A percentile compares a stretch with the other conserved stretches of the same genome.
Evolutionary conservation across 805 yeast genomes (phyloP).

Genomic region (Cyberlindnera galapagoensis): DNA sequence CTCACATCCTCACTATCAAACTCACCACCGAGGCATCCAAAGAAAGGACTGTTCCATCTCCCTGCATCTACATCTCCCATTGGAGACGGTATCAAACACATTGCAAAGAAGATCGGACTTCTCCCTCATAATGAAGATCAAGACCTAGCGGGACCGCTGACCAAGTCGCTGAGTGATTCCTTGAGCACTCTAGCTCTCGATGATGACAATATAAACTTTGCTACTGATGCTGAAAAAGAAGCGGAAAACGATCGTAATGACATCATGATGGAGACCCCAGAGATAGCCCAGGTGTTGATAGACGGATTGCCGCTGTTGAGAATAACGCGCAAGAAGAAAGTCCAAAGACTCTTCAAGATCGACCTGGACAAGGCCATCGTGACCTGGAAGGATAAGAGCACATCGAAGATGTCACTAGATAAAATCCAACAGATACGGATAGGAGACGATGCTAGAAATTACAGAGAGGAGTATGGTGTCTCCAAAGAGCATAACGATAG

Average conservation of each 20-base stretch:
- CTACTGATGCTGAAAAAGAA: too few species aligned
- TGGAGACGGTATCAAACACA: constrained; percentile 6
- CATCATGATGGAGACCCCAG: constrained; percentile 21
- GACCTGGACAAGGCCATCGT: constrained; percentile 50
- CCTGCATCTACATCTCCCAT: constrained; percentile 9
- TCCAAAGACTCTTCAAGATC: constrained; percentile 49
- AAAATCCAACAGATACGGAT: constrained; percentile 55
- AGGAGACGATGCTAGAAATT: constrained; percentile 72
- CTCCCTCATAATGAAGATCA: constrained; percentile 15
- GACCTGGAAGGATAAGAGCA: constrained; percentile 48
- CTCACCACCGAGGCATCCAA: too few species aligned
- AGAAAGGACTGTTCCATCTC: too few species aligned
- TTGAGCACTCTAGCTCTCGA: too few species aligned
- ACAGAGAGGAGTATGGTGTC: constrained; percentile 77
- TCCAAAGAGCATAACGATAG: constrained; percentile 54
- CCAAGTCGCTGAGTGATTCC: constrained; percentile 3
- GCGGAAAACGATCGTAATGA: constrained; percentile 5
- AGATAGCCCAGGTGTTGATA: constrained; percentile 42
- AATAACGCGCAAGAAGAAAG: constrained; percentile 64
- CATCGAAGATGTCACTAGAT: constrained; percentile 41
- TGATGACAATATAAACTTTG: too few species aligned
- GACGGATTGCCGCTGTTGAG: constrained; percentile 60
- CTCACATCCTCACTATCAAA: too few species aligned
- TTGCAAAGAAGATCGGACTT: too few species aligned
- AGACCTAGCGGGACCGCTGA: constrained; percentile 6